Evolutionary conservation across 2,329 filamentous ascomycete genomes (phyloP), one percentile per base, ranked within the genome.

Genomic region (Dactylellina haptotyla): DNA sequence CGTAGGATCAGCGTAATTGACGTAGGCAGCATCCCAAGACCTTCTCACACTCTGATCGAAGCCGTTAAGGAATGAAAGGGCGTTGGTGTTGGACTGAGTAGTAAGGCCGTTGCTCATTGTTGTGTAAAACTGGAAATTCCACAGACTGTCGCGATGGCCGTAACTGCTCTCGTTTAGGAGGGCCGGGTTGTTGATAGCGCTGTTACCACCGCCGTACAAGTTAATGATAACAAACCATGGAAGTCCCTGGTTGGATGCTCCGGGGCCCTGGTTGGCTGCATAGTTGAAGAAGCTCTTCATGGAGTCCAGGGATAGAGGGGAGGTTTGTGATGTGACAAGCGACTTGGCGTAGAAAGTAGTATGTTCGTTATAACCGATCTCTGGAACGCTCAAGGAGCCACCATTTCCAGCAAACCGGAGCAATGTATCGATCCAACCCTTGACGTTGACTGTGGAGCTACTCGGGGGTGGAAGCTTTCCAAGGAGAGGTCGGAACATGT

Each of bases 191-290:
- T 58, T 54, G 62, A 66, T 59, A 41, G 74, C 59, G 56, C 73
- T 73, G 16, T 74, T 63, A 3, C 63, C 63, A 12, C 77, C 76
- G 2, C 69, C 77, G 32, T 78, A 77, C 26, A 77, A 66, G 28
- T 78, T 77, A 8, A 75, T 69, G 16, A 78, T 75, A 18, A 78
- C 66, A n/a, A 76, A 76, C 76, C 76, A 77, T 10, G 61, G 56
- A 12, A 69, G 51, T 3, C 48, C 61, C 4, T 58, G 45, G 28
- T 53, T 32, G 16, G 50, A 4, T 5, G 62, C 56, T 8, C 20
- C 37, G 3, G 26, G 37, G 9, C 70, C 63, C 18, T 62, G 23
- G 4, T 14, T 50, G 14, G 37, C 50, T 6, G 70, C 70, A n/a
- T 75, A 75, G 8, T 58, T 63, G 57, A 75, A 69, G 34, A 69